Base-by-base conservation (phyloP, 2,329 filamentous ascomycete species). In the Pestalotiopsis sp. region DNA sequence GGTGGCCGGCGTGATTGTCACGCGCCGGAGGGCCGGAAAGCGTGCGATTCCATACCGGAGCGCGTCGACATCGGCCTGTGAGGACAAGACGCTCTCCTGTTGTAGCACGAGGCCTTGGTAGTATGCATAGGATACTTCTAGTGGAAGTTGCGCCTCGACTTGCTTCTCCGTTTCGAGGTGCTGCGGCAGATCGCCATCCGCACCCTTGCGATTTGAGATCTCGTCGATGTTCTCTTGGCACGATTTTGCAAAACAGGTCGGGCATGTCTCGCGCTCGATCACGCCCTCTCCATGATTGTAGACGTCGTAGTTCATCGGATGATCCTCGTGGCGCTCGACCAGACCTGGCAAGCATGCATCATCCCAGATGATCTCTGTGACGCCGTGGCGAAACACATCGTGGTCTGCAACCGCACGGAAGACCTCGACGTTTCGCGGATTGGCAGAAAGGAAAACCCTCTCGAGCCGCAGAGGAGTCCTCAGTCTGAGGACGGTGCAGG, bases 351-450 rank as follows among this genome's bases (percentile, higher is more conserved):
- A 39, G 25, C 67, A 52, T 25, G 72, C 73, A 64, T 82, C 79
- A 27, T 83, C 78, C 78, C 78, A 83, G 41, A 85, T 75, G 4
- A 84, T 77, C 67, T 84, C 81, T 3, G 62, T 70, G 7, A 84
- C 73, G 1, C 69, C 52, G 0, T 71, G 60, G 3, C 77, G 76
- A 63, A 80, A 79, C 0, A 57, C 68, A 4, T 79, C 75, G 69
- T 83, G 78, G 11, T 78, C 70, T 9, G 82, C 77, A 64, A 84
- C 73, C 14, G 75, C 73, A 2, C 76, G 73, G 25, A 82, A 77
- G 4, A 81, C 80, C 2, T 77, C 59, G 5, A 85, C 71, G 64
- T 84, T 79, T 25, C 76, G 74, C 4, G 77, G 76, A 64, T 81
- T 83, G 4, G 82, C 76, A 5, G 80, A 82, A 12, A 84, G 70